Evolutionary conservation across 1,284 basidiomycete species (phyloP), one percentile per base, ranked within the genome.

Genomic region (Neotropicomus parvogracilis): DNA sequence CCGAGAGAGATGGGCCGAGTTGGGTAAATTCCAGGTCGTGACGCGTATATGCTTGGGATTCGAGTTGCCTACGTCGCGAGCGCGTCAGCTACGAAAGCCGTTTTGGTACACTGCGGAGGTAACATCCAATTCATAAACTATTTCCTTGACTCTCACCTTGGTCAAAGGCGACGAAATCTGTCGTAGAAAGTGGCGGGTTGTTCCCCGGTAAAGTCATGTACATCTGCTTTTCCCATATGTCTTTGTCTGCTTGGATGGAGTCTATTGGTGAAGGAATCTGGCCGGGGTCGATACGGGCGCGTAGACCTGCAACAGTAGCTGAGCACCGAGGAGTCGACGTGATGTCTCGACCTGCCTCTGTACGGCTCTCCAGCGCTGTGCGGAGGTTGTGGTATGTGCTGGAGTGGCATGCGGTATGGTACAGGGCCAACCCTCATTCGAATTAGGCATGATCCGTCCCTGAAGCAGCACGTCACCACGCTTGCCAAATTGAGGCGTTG

Each of bases 211-310:
- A 69, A 5, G 91, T 94, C 69, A 81, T 75, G 57, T 85, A 94
- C 47, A 80, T 74, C 61, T 91, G 82, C 34, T 81, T 74, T 57
- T 91, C 83, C 84, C 92, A 97, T 72, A 81, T 73, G 49, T 84
- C 80, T 59, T 90, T 83, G 74, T 98, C 95, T 17, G 79, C 72
- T 59, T 95, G 88, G 55, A 91, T 85, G 12, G 85, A 77, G 49
- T 91, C 87, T 24, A 93, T 84, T 12, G 93, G 90, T 8, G 92
- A 94, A 6, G 97, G 97, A 41, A 99, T 87, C 67, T 97, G 93
- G 55, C 77, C 81, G 4, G 90, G 86, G 65, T 97, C 91, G 59
- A 99, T 94, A 55, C 87, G 84, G 36, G 88, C 80, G 37, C 92
- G 81, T 38, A 88, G 71, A 50, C 88, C 88, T 86, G 58, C 24